Base-by-base conservation (phyloP, 768 basidiomycete species). In the Lactifluus subvellereus region DNA sequence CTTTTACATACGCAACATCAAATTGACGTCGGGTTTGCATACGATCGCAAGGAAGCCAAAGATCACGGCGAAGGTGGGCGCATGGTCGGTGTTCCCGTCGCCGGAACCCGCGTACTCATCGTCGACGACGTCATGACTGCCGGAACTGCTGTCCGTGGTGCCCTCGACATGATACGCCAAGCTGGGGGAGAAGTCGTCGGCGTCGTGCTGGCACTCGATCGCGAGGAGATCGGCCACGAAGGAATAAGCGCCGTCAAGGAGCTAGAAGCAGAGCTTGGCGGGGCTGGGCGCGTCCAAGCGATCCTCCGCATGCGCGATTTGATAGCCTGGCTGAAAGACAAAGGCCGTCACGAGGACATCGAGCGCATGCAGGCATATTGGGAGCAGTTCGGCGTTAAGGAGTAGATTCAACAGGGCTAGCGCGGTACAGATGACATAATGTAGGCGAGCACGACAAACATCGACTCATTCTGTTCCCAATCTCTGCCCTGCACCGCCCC, bases 51-150 rank as follows among this genome's bases (percentile, higher is more conserved):
- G 75, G 96, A 99, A 74, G 86, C 79, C 27, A 99, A 99, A 73
- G 89, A 91, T 66, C 96, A 99, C 69, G 96, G 96, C 4, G 96
- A 99, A 73, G 96, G 97, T 4, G 96, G 96, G 0, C 79, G 81
- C 54, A 82, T 96, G 71, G 94, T 99, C 64, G 97, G 96, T 22
- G 86, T 88, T 3, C 76, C 88, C 3, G 81, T 97, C n/a, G 77
- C 81, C 57, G 92, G 89, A 27, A 87, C 89, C 72, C 79, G 81
- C 54, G 91, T 98, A 2, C 83, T 98, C 55, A 83, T 98, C 50
- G 79, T 98, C 38, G 96, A 99, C 78, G 96, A 99, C 68, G 97
- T 99, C 57, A 92, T 98, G 80, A 98, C 97, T 2, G 83, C 88
- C 11, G 91, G 91, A 14, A 96, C 88, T 27, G 96, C 96, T 5